Evolutionary conservation across 306 rosid genomes (phyloP), one percentile per base, ranked within the genome.

Genomic region (Lablab purpureus): DNA sequence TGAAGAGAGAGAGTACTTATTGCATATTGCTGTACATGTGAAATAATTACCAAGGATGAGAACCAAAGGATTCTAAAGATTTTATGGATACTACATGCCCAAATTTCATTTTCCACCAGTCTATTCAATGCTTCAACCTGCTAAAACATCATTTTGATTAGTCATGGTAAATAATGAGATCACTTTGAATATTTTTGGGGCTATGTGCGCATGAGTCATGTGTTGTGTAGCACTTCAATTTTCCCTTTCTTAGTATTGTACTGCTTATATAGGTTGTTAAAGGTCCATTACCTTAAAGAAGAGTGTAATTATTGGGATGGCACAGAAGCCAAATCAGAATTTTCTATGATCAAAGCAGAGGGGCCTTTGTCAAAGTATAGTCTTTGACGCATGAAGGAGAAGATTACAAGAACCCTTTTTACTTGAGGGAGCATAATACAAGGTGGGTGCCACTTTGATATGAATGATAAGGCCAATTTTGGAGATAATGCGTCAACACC

Each of bases 371-470:
- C 83, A 78, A 75, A 71, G 81, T 49, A 55, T 75, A 76, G 56
- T 80, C 77, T 69, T 70, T 75, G 64, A 71, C 40, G 73, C 72
- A 54, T 43, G 73, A 37, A 65, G 25, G 52, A 50, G 83, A 82
- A 72, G 60, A 23, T 72, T 58, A 73, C 17, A 64, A 72, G 89
- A 90, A 64, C 91, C 90, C 87, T 62, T 60, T 64, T 60, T 68
- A 67, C 85, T 75, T 68, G 81, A 67, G 84, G 74, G 72, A 79
- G 77, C 72, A 82, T 55, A 80, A 78, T 52, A 68, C 66, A 55
- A 71, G 45, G 80, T 83, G 87, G 89, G 87, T 62, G 64, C 93
- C 87, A 36, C 86, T 56, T 30, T 18, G 86, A 87, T 84, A 46
- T 73, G 75, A 67, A 81, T 80, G 81, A 78, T 83, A 82, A 87